Evolutionary conservation across 139 green algal genomes (phyloP).

Genomic region (Limnomonas spitsbergensis): DNA sequence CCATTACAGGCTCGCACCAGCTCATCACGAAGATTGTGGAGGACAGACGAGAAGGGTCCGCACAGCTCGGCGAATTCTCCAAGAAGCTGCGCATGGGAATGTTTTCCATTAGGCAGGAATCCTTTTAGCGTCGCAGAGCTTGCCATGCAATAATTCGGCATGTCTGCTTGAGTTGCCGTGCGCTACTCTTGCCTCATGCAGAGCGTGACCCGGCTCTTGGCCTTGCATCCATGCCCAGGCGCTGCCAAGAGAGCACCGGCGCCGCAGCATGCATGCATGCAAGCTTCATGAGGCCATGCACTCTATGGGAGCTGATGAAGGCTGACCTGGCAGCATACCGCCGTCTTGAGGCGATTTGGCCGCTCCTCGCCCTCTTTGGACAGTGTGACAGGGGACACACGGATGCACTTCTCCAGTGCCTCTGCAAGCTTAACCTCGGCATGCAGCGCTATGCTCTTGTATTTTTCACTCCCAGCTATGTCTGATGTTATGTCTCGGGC

Average conservation of each 20-base stretch:
- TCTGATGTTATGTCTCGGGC: slow-evolving; percentile 40
- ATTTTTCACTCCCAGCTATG: slow-evolving; percentile 34
- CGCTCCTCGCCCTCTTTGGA: slow-evolving; percentile 30
- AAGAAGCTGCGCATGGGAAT: slow-evolving; percentile 44
- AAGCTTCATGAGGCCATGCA: too few species aligned
- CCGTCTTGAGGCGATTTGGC: slow-evolving; percentile 55
- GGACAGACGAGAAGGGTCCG: slow-evolving; percentile 42
- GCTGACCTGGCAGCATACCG: slow-evolving; percentile 60
- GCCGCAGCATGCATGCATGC: too few species aligned
- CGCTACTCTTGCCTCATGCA: too few species aligned
- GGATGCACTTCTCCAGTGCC: slow-evolving; percentile 49
- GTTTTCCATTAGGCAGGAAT: too few species aligned
- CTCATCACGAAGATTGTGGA: slow-evolving; percentile 41
- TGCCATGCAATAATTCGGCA: too few species aligned
- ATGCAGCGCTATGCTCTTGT: slow-evolving; percentile 53
- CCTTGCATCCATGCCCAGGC: too few species aligned
- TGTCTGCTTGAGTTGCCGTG: too few species aligned
- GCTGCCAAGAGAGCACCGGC: too few species aligned
- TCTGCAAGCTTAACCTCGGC: slow-evolving; percentile 60
- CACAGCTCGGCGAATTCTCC: slow-evolving; percentile 53
- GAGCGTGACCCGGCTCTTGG: too few species aligned
- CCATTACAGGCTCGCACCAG: slow-evolving; percentile 43
- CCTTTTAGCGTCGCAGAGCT: too few species aligned
- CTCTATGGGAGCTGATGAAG: too few species aligned
- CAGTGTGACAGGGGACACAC: slow-evolving; percentile 30